These are phyloP conservation scores for Arthrobotrys musiformis DNA, from an alignment of 2,329 filamentous ascomycete species.

Conservation along the genomic window DNA sequence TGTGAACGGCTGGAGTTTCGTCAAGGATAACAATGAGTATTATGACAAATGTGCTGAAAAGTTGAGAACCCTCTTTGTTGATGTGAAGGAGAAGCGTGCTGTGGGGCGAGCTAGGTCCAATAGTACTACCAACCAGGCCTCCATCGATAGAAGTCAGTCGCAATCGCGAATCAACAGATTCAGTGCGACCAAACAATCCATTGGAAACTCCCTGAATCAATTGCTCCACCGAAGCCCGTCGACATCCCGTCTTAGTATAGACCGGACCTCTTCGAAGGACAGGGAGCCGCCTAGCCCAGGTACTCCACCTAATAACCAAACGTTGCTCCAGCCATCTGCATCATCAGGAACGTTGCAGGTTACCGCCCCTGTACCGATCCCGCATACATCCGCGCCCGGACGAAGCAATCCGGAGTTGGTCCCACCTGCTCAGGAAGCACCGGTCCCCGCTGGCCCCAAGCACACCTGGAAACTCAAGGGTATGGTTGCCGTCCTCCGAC, in stretches of 20 bases:
- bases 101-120: constrained; percentile 69
- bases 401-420: constrained; percentile 56
- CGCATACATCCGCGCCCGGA: constrained; percentile 58
- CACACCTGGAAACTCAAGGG: constrained; percentile 98
- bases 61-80: constrained; percentile 85
- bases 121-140: constrained; percentile 58
- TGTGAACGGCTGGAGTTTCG: constrained; percentile 99
- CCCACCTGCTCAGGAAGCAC: constrained; percentile 64
- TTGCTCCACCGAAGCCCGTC: constrained; percentile 51
- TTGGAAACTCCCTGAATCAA: constrained; percentile 51
- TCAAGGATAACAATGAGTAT: constrained; percentile 99
- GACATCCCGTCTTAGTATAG: constrained; percentile 53
- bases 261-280: constrained; percentile 56
- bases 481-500: constrained; percentile 93
- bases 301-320: constrained; percentile 21
- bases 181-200: constrained; percentile 48
- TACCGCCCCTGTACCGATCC: constrained; percentile 63
- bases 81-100: constrained; percentile 65
- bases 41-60: constrained; percentile 92
- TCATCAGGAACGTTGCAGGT: constrained; percentile 63
- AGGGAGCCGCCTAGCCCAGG: constrained; percentile 54
- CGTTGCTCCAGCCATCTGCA: constrained; percentile 61
- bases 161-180: constrained; percentile 54
- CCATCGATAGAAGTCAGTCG: constrained; percentile 60
- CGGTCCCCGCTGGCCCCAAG: constrained; percentile 78